Base-by-base conservation (phyloP, 2,329 filamentous ascomycete genomes). In the Rutstroemia sp. region DNA sequence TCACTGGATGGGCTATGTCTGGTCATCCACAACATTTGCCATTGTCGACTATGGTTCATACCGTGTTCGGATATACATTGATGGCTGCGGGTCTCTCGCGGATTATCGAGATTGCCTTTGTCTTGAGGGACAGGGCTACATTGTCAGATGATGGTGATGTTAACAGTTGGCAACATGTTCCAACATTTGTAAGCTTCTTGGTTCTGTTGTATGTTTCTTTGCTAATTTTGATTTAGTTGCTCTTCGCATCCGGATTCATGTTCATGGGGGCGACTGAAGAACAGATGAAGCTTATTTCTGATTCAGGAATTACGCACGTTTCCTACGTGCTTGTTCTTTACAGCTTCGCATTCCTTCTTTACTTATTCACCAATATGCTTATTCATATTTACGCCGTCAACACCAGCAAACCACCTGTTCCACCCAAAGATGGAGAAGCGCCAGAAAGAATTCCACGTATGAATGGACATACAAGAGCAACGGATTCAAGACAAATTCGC, bases 211-310 rank as follows among this genome's bases (percentile, higher is more conserved):
- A 48, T 3, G 34, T 25, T n/a, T 60, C 65, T 39, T 14, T 54
- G 64, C 67, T 70, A 61, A 71, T 23, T 14, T 49, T 36, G 9
- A 10, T 39, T 14, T 58, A 95, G 91, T 79, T 97, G 42, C 81
- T 99, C 27, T 95, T 89, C 67, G 91, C 92, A 5, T 88, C 92
- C 3, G 94, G 94, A 1, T 96, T 97, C 74, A 79, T 99, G 42
- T 99, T 99, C 75, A 95, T 97, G 91, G 88, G 90, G 34, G 92
- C 94, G 16, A 97, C 91, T 0, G 94, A 97, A 70, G 92, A 99
- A 73, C 94, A 97, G 73, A 96, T 97, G 89, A 68, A 77, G 21
- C 76, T 96, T 1, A 77, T 97, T 5, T 79, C 82, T 42, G 76
- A 82, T 40, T 87, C 88, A 0, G 79, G 84, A 58, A 84, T 97